Evolutionary conservation across 371 early-diverging fungal genomes (phyloP), one percentile per base, ranked within the genome.

Genomic region (Smittium mucronatum): DNA sequence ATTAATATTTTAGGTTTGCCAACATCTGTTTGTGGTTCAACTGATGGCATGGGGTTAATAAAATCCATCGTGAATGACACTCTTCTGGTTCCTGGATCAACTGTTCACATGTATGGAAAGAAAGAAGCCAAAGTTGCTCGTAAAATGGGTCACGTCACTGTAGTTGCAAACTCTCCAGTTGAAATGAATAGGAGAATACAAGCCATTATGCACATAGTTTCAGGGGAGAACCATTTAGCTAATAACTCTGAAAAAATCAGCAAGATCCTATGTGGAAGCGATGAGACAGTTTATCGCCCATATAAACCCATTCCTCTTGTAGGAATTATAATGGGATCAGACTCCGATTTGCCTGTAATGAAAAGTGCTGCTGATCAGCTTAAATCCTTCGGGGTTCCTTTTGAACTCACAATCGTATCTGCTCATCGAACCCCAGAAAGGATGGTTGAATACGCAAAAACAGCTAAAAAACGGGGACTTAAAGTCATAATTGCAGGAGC

Each of bases 71-170:
- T 32, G 61, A 75, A 83, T 26, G 82, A 81, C 15, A 87, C 94
- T 30, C 76, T 93, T 15, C 64, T 82, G 1, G 80, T 89, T 26
- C 87, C 89, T 1, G 96, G 96, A 36, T 87, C 96, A 2, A 89
- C 94, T 0, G 86, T 93, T 25, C 97, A 97, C 75, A 78, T 92
- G 32, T 97, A 97, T 71, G 97, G 97, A 69, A 97, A 97, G 78
- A 82, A 81, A 59, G 94, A 87, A 58, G 88, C 89, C 73, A 84
- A 91, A 63, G 80, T 81, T 21, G 96, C 91, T 33, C 87, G 98
- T 69, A 97, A 97, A 80, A 95, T 97, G 95, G 98, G 94, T 15
- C 98, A 97, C 78, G 88, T 97, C 72, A 95, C 94, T 11, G 81
- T 95, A 2, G 92, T 92, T 0, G 95, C 89, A 25, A 87, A 92